Base-by-base conservation (phyloP, 2,329 filamentous ascomycete species). In the Trichoderma polysporum region DNA sequence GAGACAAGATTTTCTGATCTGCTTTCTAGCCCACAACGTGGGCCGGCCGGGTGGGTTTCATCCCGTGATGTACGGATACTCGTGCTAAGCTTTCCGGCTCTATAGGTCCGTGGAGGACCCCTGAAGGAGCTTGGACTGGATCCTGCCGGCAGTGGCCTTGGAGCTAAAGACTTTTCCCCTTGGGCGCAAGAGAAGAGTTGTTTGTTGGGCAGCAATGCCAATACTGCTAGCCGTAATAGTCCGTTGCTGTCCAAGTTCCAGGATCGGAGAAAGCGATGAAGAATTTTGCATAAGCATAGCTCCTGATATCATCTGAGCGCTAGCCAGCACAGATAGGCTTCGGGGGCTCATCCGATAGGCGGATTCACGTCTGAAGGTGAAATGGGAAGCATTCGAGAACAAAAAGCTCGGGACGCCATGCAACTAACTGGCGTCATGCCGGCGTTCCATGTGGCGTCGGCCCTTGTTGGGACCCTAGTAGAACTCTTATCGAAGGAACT, bases 191-290 rank as follows among this genome's bases (percentile, higher is more conserved):
- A 12, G 27, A 50, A 31, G 9, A 19, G 19, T 12, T 39, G 47
- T 52, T 41, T 35, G 61, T 64, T 64, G 47, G 61, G 61, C 50
- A 64, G 37, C 61, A 64, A 56, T 56, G n/a, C 17, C 19, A 31
- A 64, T 45, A 52, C 22, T 33, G 19, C 33, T 13, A 56, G 50
- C 19, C 41, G 41, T 35, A 27, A 4, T 25, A 10, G 29, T 37
- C 56, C 15, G 29, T 27, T 47, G 45, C 31, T 50, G 15, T 31
- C 49, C 9, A 39, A 17, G 15, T 9, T 19, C 35, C 56, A 39
- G 37, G 37, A 25, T 54, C 61, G 61, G 61, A 56, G 37, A 35
- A 53, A 12, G 61, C 61, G 61, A 64, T 27, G 61, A 39, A 63
- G 19, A 45, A n/a, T 63, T 45, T 54, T 63, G 60, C 61, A 64